Percentiles rank a stretch among this genome's conserved stretches.
Conservation (phyloP, 345 rosid genomes). For the Geranium rotundifolium region DNA sequence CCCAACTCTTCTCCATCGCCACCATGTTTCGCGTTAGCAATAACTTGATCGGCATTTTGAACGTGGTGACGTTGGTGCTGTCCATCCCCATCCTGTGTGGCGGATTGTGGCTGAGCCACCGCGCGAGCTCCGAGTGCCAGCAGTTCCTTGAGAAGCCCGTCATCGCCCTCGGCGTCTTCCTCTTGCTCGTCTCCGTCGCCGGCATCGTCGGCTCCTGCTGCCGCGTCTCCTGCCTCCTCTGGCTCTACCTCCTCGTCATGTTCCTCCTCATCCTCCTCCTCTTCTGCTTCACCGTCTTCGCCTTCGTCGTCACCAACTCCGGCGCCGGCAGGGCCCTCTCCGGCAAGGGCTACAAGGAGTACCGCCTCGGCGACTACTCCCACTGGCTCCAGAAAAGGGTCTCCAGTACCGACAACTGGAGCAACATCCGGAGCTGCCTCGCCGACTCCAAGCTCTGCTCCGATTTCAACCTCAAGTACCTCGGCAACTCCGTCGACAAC, state of each 20-base stretch:
- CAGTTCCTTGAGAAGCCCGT: constrained; percentile 16
- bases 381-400: constrained; percentile 23
- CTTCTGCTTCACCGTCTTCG: constrained; percentile 12
- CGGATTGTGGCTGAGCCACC: no score
- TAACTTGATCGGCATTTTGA: no score
- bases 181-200: constrained; percentile 14
- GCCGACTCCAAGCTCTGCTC: constrained; percentile 16
- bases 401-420: constrained; percentile 22
- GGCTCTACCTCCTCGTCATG: constrained; percentile 13
- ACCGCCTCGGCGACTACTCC: constrained; percentile 18
- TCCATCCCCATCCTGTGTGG: no score
- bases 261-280: constrained; percentile 16
- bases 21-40: no score
- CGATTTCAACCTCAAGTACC: no score
- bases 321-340: constrained; percentile 16
- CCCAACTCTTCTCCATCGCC: no score
- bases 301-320: constrained; percentile 21
- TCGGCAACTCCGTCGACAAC: no score
- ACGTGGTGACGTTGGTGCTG: no score
- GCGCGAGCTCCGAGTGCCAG: constrained; percentile 12
- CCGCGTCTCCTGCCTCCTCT: constrained; percentile 9
- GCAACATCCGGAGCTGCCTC: constrained; percentile 20
- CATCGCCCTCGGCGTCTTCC: constrained; percentile 10
- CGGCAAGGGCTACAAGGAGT: constrained; percentile 11
- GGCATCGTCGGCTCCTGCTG: constrained; percentile 22